These are phyloP conservation scores for Cyberlindnera xylosilytica DNA, from an alignment of 805 yeast species.

Conservation along the genomic window DNA sequence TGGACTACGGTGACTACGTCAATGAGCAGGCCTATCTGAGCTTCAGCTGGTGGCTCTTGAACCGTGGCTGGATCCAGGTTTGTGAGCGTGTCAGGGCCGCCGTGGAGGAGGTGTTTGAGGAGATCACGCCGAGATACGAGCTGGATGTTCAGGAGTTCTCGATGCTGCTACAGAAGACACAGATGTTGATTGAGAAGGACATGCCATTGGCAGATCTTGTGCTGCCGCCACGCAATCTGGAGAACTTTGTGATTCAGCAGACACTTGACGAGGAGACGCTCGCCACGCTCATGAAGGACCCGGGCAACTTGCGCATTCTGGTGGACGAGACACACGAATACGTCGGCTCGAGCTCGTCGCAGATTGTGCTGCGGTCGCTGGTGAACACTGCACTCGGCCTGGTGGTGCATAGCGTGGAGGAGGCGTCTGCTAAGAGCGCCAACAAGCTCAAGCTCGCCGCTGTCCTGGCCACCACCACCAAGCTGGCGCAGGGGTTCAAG, in stretches of 20 bases:
- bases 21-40: slow-evolving; percentile 82
- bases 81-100: slow-evolving; percentile 49
- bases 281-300: slow-evolving; percentile 26
- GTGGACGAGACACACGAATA: slow-evolving; percentile 44
- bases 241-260: slow-evolving; percentile 52
- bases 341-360: slow-evolving; percentile 35
- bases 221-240: slow-evolving; percentile 51
- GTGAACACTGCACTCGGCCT: slow-evolving; percentile 30
- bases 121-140: slow-evolving; percentile 70
- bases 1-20: slow-evolving; percentile 41
- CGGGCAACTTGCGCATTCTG: slow-evolving; percentile 31
- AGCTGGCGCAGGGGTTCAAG: slow-evolving; percentile 57
- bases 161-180: slow-evolving; percentile 37
- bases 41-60: slow-evolving; percentile 90
- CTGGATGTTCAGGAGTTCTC: slow-evolving; percentile 61
- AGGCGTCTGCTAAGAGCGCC: slow-evolving; percentile 22
- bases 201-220: slow-evolving; percentile 44
- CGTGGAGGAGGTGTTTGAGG: slow-evolving; percentile 59
- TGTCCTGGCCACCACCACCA: slow-evolving; percentile 63
- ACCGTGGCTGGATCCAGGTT: slow-evolving; percentile 74
- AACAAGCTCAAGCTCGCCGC: slow-evolving; percentile 57
- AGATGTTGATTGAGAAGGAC: slow-evolving; percentile 32
- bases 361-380: slow-evolving; percentile 33
- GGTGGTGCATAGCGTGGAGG: slow-evolving; percentile 11
- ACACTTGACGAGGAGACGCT: slow-evolving; percentile 44